These are phyloP conservation scores for Colletotrichum zoysiae DNA, from an alignment of 2,329 filamentous ascomycete species.

Conservation along the genomic window DNA sequence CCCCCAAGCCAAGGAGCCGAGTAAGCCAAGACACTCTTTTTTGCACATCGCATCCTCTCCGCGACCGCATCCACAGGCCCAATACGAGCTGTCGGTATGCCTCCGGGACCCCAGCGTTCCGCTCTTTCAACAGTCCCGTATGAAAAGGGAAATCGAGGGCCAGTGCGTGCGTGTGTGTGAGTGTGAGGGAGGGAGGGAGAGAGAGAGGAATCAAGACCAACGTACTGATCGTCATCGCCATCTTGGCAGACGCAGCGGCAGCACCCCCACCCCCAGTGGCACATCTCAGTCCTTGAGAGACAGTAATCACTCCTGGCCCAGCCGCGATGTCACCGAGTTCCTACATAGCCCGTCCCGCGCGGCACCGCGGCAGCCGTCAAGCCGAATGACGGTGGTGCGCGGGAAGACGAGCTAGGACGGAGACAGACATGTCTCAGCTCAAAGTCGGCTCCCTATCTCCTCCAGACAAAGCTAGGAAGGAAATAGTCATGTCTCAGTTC, in stretches of 20 bases:
- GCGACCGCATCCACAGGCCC: not conserved
- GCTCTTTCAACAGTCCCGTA: not conserved
- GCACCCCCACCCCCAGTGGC: not conserved
- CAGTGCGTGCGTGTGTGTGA: not conserved
- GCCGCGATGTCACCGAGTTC: not conserved
- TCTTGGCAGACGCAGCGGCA: not conserved
- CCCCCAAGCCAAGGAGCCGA: not conserved
- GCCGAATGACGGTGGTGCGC: not conserved
- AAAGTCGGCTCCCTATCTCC: not conserved
- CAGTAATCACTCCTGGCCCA: not conserved
- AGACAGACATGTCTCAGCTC: no score
- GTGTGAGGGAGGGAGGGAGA: not conserved
- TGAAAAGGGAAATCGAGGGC: not conserved
- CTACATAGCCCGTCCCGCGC: slow-evolving; percentile 12
- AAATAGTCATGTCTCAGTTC: no score
- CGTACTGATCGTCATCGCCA: slow-evolving; percentile 12
- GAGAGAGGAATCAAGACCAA: not conserved
- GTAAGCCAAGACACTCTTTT: not conserved
- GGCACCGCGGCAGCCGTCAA: slow-evolving; percentile 24
- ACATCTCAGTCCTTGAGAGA: not conserved
- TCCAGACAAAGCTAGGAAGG: no score
- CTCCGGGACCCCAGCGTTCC: not conserved
- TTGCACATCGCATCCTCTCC: not conserved
- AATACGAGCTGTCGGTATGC: not conserved
- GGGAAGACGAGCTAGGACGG: not conserved